Conservation (phyloP, 768 basidiomycete species). For the Hericium rajendrae region DNA sequence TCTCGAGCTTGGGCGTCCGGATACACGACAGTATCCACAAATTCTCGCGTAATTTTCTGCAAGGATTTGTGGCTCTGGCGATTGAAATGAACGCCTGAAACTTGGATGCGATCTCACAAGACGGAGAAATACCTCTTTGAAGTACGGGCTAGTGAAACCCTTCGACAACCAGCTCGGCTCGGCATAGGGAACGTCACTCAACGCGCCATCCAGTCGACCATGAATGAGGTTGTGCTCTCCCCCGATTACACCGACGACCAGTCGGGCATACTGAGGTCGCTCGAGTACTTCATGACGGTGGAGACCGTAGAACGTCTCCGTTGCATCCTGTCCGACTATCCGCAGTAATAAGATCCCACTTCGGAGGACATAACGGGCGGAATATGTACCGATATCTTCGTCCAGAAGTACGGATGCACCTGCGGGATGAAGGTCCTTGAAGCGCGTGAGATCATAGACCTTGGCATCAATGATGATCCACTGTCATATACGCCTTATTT, state of each 20-base stretch:
- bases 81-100: not conserved
- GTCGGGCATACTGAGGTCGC: slow-evolving; percentile 59
- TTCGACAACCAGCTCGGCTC: slow-evolving; percentile 76
- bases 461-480: slow-evolving; percentile 82
- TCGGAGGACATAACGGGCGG: not conserved
- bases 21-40: slow-evolving; percentile 60
- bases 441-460: slow-evolving; percentile 75
- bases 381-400: slow-evolving; percentile 54
- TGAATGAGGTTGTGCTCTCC: slow-evolving; percentile 50
- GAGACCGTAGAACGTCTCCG: slow-evolving; percentile 77
- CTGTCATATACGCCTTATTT: slow-evolving; percentile 22
- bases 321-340: slow-evolving; percentile 67
- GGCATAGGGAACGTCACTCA: slow-evolving; percentile 76
- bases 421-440: slow-evolving; percentile 77
- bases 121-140: slow-evolving; percentile 42
- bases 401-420: slow-evolving; percentile 67
- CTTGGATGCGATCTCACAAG: not conserved
- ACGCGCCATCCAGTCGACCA: slow-evolving; percentile 38
- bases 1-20: slow-evolving; percentile 51
- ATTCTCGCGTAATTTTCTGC: slow-evolving; percentile 49
- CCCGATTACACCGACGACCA: slow-evolving; percentile 59
- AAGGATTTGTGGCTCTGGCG: slow-evolving; percentile 52
- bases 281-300: slow-evolving; percentile 77
- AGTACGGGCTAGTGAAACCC: slow-evolving; percentile 73
- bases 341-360: not conserved